A percentile compares a stretch with the other conserved stretches of the same genome.
These are phyloP conservation scores for Sporothrix sp. DNA, from an alignment of 2,329 filamentous ascomycete species.

Conservation along the genomic window DNA sequence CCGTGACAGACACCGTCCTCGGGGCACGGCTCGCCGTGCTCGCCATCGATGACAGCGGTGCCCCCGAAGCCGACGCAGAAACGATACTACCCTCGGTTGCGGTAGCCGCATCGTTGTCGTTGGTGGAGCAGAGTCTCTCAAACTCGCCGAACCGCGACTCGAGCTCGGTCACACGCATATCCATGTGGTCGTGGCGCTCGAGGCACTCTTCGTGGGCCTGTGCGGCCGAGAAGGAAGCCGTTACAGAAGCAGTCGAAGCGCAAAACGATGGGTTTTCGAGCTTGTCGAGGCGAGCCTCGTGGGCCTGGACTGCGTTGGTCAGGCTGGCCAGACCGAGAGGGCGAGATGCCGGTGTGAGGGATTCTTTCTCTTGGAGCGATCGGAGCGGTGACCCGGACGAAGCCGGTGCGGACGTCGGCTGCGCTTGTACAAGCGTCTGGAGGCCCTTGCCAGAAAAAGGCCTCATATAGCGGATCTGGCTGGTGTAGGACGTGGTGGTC, in stretches of 20 bases:
- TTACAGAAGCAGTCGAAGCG: not conserved
- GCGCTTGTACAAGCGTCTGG: constrained; percentile 39
- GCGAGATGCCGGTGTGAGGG: not conserved
- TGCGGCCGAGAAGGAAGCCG: not conserved
- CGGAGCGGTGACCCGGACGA: constrained; percentile 19
- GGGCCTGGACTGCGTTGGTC: constrained; percentile 44
- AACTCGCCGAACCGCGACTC: constrained; percentile 54
- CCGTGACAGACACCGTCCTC: constrained; percentile 22
- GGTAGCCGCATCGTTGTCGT: constrained; percentile 37
- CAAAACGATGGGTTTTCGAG: constrained; percentile 64
- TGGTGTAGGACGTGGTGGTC: constrained; percentile 40
- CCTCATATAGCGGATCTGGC: constrained; percentile 38
- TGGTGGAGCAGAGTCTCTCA: constrained; percentile 41
- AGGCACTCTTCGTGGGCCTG: constrained; percentile 58
- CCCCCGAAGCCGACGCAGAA: constrained; percentile 35
- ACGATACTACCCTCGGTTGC: constrained; percentile 34
- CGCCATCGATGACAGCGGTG: constrained; percentile 19
- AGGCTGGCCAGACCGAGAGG: constrained; percentile 28
- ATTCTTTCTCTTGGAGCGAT: not conserved
- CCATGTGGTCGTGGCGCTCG: constrained; percentile 56
- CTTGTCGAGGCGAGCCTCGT: constrained; percentile 55
- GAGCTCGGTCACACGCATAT: constrained; percentile 58
- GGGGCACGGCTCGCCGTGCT: constrained; percentile 1
- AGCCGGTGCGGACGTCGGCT: constrained; percentile 27
- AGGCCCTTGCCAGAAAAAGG: constrained; percentile 49